These are phyloP conservation scores for Galerina marginata DNA, from an alignment of 768 basidiomycete species.

Conservation along the genomic window DNA sequence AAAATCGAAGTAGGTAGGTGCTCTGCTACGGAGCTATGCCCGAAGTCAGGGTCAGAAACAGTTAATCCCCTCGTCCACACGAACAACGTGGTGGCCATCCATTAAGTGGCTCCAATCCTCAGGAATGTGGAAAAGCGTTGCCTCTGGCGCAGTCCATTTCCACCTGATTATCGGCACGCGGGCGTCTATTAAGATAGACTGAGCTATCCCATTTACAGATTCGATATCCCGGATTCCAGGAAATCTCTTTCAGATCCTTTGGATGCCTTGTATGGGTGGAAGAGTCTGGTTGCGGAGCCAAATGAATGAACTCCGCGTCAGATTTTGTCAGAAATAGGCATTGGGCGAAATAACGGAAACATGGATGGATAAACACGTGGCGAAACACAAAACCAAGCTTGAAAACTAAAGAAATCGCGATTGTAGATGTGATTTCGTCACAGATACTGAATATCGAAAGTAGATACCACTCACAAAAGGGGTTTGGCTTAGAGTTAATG, in stretches of 20 bases:
- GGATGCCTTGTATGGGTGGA: neutral
- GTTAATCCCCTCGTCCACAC: neutral
- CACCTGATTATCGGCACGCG: neutral
- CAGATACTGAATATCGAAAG: neutral
- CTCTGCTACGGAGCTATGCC: constrained; percentile 16
- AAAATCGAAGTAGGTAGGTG: constrained; percentile 7
- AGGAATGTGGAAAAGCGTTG: neutral
- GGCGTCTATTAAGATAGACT: constrained; percentile 11
- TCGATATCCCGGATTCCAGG: neutral
- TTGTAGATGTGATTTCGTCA: too few species aligned
- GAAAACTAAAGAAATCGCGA: too few species aligned
- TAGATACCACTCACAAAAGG: neutral
- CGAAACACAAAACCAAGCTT: too few species aligned
- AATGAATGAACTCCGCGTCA: constrained; percentile 2
- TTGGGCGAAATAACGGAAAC: neutral
- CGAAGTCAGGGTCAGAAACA: constrained; percentile 9
- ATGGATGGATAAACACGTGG: neutral
- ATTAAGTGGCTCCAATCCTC: constrained; percentile 3
- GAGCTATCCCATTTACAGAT: too few species aligned
- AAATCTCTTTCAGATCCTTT: neutral
- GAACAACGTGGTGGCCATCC: constrained; percentile 8
- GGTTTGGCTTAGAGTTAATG: neutral
- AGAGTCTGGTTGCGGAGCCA: neutral
- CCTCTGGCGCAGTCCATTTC: neutral
- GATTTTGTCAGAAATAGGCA: neutral